Base-by-base conservation (phyloP, 805 yeast genomes). In the Starmerella kuoi region DNA sequence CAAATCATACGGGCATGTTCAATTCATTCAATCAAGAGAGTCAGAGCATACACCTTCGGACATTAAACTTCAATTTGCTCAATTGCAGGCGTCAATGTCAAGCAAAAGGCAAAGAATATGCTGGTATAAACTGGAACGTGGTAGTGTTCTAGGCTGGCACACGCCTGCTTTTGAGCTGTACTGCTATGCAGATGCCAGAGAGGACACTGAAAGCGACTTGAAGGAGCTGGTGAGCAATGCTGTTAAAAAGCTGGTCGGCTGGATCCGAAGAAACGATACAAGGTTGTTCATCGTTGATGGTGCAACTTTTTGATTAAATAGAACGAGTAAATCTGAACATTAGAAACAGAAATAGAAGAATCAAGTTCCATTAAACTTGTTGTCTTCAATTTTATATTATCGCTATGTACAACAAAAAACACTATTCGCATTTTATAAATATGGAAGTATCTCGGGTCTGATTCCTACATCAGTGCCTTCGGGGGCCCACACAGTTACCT, bases 251-350 rank as follows among this genome's bases (percentile, higher is more conserved):
- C 73, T 85, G 12, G 75, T 81, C 7, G 67, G 68, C 37, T 87
- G 95, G 95, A 78, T 93, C 52, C 68, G 72, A 46, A 74, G 69
- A 48, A 72, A 82, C 50, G 80, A 80, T 48, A 75, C 74, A 40
- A 63, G 91, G 31, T 57, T 85, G 27, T 85, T 84, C 57, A 74
- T 80, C 9, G 73, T 75, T 19, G 77, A 76, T n/a, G 91, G 91
- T 1, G 83, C 81, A 0, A 67, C 71, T 0, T 80, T 75, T 54
- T 77, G 50, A 54, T 6, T 9, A 20, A 21, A 7, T 26, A 27
- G 5, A n/a, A n/a, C n/a, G n/a, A 11, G 20, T 11, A 12, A 26
- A 6, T 20, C 27, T 8, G 21, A 21, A 34, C 9, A 9, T n/a
- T n/a, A 32, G 35, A 6, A 32, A 6, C 9, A 19, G 21, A n/a